These are phyloP conservation scores for Neurospora sp. DNA, from an alignment of 495 filamentous ascomycete genomes.

Conservation along the genomic window DNA sequence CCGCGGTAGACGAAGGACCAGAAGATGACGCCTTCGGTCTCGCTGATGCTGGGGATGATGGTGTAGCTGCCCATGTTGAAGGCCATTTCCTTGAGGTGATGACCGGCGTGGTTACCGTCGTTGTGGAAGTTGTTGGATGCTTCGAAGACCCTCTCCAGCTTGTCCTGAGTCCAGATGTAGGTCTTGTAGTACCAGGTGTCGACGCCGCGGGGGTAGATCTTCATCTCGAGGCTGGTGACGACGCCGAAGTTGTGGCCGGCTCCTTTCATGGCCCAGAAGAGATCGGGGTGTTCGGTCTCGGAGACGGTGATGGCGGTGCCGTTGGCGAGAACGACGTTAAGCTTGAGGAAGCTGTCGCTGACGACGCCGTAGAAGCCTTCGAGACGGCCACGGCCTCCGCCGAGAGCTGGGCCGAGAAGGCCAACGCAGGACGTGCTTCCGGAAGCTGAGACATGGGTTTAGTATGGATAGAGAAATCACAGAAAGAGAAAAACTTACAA, in stretches of 20 bases:
- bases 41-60: constrained; percentile 30
- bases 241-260: constrained; percentile 58
- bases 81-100: constrained; percentile 10
- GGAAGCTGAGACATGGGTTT: constrained; percentile 24
- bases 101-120: constrained; percentile 29
- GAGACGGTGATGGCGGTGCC: constrained; percentile 34
- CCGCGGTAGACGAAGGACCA: constrained; percentile 28
- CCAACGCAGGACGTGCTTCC: constrained; percentile 40
- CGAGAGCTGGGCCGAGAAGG: constrained; percentile 45
- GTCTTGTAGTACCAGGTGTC: constrained; percentile 35
- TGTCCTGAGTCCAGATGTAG: constrained; percentile 36
- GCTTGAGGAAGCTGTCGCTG: constrained; percentile 45
- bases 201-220: constrained; percentile 32
- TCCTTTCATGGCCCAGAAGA: constrained; percentile 49
- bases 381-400: constrained; percentile 52
- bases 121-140: constrained; percentile 34
- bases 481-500: constrained; percentile 6
- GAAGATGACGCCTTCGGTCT: constrained; percentile 33
- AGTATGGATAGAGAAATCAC: no score
- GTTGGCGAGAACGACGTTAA: constrained; percentile 47
- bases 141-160: constrained; percentile 40
- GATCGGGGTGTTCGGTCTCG: constrained; percentile 29
- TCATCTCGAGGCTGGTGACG: constrained; percentile 38
- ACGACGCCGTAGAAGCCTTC: constrained; percentile 51
- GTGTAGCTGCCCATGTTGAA: constrained; percentile 45